Base-by-base conservation (phyloP, 1,284 basidiomycete genomes). In the Cryptococcus sp. region DNA sequence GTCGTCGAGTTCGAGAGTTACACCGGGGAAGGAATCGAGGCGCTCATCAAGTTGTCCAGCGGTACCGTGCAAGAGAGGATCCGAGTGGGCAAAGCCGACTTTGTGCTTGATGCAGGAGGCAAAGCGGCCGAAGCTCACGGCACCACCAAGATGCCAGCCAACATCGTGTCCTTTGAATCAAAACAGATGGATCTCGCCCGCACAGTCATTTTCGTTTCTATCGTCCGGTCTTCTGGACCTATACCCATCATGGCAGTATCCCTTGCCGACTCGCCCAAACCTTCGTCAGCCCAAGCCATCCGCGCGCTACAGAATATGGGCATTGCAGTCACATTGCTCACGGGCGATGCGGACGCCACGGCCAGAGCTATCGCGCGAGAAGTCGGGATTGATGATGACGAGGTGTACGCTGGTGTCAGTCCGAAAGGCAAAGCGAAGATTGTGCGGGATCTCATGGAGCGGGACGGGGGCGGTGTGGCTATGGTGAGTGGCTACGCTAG, bases 401-500 rank as follows among this genome's bases (percentile, higher is more conserved):
- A 87, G 54, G 90, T 97, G 0, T 92, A 88, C 84, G 88, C 92
- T 3, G 86, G 85, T 51, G 91, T 97, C 83, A 93, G 88, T 69
- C 93, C 93, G 1, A 90, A 93, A 70, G 93, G 93, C 47, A 97
- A 97, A 76, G 91, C 91, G 0, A 83, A 86, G 19, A 84, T 91
- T 57, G 83, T 97, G 19, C 81, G 85, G 3, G 90, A 93, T 70
- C 78, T 96, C 42, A 47, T 49, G 5, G 83, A 85, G 69, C 84
- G 84, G 65, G 80, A 86, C 49, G 82, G 81, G 2, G 85, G 84
- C 23, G 88, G 86, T 39, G 88, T 95, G 22, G 93, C 91, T 1
- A 95, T 96, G 93, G 93, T 90, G 66, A 62, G 85, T 78, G 20
- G 15, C 22, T 10, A 35, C 30, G 11, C 11, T 5, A 5, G 17